phyloP scores from a whole-genome alignment of 2,329 filamentous ascomycete genomes.

The Talaromyces verruculosus region DNA sequence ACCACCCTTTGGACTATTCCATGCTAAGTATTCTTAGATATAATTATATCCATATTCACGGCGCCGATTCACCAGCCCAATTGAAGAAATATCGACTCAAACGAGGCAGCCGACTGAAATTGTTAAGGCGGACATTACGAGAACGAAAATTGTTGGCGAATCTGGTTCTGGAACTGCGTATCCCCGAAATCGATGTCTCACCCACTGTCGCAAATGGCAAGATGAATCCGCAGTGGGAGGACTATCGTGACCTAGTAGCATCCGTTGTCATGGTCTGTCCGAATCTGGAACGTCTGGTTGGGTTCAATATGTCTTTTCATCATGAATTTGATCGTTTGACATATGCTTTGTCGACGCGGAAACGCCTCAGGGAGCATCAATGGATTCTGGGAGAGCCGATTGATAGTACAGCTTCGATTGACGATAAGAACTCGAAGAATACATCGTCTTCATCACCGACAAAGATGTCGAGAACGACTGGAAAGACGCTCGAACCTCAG shows the following conservation, averaged over 20 bases:
- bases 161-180: constrained; percentile 54
- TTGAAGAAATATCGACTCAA: constrained; percentile 52
- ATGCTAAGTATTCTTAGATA: constrained; percentile 42
- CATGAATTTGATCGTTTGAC: constrained; percentile 57
- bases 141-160: constrained; percentile 53
- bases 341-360: constrained; percentile 56
- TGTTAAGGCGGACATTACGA: constrained; percentile 56
- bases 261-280: constrained; percentile 61
- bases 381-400: constrained; percentile 56
- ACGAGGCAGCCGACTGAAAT: constrained; percentile 52
- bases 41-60: constrained; percentile 50
- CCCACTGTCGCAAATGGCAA: constrained; percentile 38
- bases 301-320: constrained; percentile 54
- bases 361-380: constrained; percentile 54
- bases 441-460: constrained; percentile 33
- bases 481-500: constrained; percentile 49
- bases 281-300: constrained; percentile 56
- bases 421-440: constrained; percentile 34
- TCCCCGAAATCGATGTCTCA: constrained; percentile 50
- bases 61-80: constrained; percentile 48
- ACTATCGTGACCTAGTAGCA: constrained; percentile 54
- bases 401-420: constrained; percentile 31
- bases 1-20: constrained; percentile 15
- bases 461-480: constrained; percentile 1
- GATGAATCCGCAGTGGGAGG: constrained; percentile 45